A percentile compares a stretch with the other conserved stretches of the same genome.
Conservation (phyloP, 1,139 yeast species). For the Saccharomyces hybrid region DNA sequence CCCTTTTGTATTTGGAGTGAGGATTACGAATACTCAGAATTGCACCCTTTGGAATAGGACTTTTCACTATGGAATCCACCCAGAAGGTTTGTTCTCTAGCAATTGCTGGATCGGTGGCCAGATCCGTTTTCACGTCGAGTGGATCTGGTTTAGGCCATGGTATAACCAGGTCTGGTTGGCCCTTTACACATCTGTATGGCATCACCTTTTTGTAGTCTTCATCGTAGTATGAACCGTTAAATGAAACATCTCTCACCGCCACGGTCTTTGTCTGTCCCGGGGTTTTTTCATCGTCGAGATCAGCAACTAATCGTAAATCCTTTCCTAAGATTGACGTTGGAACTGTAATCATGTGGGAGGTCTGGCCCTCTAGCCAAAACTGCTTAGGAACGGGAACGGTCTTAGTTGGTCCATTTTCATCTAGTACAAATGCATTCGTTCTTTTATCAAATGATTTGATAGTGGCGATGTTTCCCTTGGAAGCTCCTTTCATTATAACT, state of each 20-base stretch:
- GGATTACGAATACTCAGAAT: constrained; percentile 67
- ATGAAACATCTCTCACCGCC: constrained; percentile 68
- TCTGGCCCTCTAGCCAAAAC: constrained; percentile 69
- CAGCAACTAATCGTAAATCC: constrained; percentile 71
- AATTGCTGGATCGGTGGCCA: constrained; percentile 51
- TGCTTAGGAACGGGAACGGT: constrained; percentile 56
- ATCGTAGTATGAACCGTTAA: constrained; percentile 65
- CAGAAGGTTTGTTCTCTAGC: constrained; percentile 71
- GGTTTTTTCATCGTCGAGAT: constrained; percentile 49
- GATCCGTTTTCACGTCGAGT: constrained; percentile 45
- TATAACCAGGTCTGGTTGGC: constrained; percentile 54
- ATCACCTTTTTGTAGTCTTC: constrained; percentile 64
- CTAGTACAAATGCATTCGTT: constrained; percentile 47
- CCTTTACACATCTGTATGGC: constrained; percentile 72
- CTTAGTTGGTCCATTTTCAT: constrained; percentile 50
- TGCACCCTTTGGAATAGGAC: constrained; percentile 66
- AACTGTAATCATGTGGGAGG: constrained; percentile 53
- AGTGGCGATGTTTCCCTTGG: constrained; percentile 65
- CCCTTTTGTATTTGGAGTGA: constrained; percentile 47
- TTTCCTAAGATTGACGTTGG: constrained; percentile 56
- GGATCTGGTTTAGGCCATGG: constrained; percentile 89
- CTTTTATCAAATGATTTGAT: constrained; percentile 40
- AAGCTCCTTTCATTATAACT: constrained; percentile 57
- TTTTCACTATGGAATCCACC: constrained; percentile 56
- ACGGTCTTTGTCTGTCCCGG: constrained; percentile 45